These are phyloP conservation scores for Prunus padus DNA, from an alignment of 306 rosid species.

Conservation along the genomic window DNA sequence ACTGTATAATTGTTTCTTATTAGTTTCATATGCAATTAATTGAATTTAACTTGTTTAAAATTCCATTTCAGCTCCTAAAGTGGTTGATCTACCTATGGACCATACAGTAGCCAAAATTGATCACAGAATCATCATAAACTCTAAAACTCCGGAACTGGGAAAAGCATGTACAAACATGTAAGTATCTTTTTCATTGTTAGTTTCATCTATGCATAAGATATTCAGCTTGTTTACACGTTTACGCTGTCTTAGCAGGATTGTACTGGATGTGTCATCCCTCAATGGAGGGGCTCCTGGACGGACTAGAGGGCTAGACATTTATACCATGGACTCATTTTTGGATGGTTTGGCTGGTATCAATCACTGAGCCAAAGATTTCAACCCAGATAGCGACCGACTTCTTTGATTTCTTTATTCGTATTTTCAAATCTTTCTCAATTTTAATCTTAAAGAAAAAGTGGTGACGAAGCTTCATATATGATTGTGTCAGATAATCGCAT, in stretches of 20 bases:
- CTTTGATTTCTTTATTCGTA: not conserved
- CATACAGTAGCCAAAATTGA: conserved; percentile 53
- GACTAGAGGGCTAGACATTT: conserved; percentile 76
- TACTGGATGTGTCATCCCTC: conserved; percentile 65
- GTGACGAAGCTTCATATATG: conserved; percentile 21
- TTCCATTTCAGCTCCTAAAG: conserved; percentile 33
- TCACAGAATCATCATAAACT: conserved; percentile 54
- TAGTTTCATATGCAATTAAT: not conserved
- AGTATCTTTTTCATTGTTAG: conserved; percentile 31
- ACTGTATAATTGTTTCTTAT: not conserved
- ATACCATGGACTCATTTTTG: conserved; percentile 39
- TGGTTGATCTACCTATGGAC: conserved; percentile 53
- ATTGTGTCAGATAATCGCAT: conserved; percentile 8
- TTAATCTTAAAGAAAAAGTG: conserved; percentile 10
- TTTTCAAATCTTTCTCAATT: conserved; percentile 11
- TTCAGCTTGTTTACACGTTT: conserved; percentile 3
- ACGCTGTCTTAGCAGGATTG: conserved; percentile 51
- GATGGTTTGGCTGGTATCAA: conserved; percentile 40
- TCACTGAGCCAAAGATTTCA: conserved; percentile 43
- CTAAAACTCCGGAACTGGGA: conserved; percentile 44
- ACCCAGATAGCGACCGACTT: conserved; percentile 12
- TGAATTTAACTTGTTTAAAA: no score
- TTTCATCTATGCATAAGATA: not conserved
- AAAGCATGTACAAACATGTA: conserved; percentile 57
- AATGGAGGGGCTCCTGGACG: conserved; percentile 93